Evolutionary conservation across 495 filamentous ascomycete genomes (phyloP), one percentile per base, ranked within the genome.

Genomic region (Physcia stellaris): DNA sequence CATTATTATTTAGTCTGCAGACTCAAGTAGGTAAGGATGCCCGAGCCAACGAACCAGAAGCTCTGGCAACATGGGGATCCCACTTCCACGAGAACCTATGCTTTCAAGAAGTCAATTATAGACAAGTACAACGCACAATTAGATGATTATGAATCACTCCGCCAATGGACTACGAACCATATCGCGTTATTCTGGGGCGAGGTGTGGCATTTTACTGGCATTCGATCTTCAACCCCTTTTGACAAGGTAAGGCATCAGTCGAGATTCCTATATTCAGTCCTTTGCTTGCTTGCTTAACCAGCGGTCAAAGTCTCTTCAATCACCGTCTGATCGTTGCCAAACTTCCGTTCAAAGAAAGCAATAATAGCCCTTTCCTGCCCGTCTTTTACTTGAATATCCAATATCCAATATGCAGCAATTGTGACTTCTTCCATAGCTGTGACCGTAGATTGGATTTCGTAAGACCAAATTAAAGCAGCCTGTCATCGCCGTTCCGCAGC

Each of bases 91-190:
- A 70, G 69, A 35, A 84, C 85, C 60, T 73, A 70, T 58, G 64
- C 62, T 40, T 88, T 90, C 52, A 68, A 88, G 51, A 58, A 70
- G 39, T 58, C 64, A 33, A 64, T 93, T 26, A 81, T 78, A 52
- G 45, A 67, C 29, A 83, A 82, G 50, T 73, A 87, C 56, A 54
- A 59, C 4, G 48, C 82, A 24, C 55, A 62, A 11, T 64, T 92
- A 39, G 48, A 62, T 13, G 70, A 66, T 48, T 88, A 93, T 48
- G 56, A 77, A 16, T 66, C 71, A 9, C 68, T 95, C 10, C 80
- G 85, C 62, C 62, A 68, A 47, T 98, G 90, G 90, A 92, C 83
- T 39, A 71, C 86, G 36, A 67, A 77, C 13, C 70, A 92, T 48
- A 66, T 83, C 17, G 67, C 73, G 9, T 56, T 68, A 5, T 90